A percentile compares a stretch with the other conserved stretches of the same genome.
Conservation (phyloP, 148 eudicot genomes). For the Drosera capensis region DNA sequence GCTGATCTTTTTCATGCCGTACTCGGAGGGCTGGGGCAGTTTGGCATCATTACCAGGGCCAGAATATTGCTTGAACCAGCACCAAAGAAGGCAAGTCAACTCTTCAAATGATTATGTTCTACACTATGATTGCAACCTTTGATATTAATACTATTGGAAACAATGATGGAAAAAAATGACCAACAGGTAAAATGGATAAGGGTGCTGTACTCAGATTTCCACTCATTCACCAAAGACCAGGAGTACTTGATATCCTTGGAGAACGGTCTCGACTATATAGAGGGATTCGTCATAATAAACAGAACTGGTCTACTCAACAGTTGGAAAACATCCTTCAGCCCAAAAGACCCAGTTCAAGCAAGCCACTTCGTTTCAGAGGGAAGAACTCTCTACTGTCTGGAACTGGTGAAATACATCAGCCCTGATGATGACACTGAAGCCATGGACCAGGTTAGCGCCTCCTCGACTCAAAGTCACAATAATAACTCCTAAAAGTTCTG, state of each 20-base stretch:
- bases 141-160: neutral
- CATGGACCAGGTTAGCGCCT: conserved; percentile 42
- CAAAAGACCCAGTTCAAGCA: conserved; percentile 58
- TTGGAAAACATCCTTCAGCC: conserved; percentile 72
- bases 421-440: conserved; percentile 28
- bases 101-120: neutral
- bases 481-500: neutral
- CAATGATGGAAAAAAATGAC: conserved; percentile 1
- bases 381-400: conserved; percentile 70
- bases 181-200: conserved; percentile 90
- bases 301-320: conserved; percentile 58
- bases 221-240: conserved; percentile 62
- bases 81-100: conserved; percentile 38
- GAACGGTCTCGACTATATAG: conserved; percentile 63
- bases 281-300: conserved; percentile 78
- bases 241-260: conserved; percentile 60
- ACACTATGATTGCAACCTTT: neutral
- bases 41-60: conserved; percentile 81
- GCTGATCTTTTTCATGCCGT: conserved; percentile 72
- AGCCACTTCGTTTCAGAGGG: conserved; percentile 68
- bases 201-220: conserved; percentile 68
- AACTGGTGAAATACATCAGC: conserved; percentile 71
- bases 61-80: conserved; percentile 71
- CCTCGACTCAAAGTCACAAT: neutral
- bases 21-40: conserved; percentile 96